These are phyloP conservation scores for Calamus simplicifolius DNA, from an alignment of 176 grass and related monocot species.

Conservation along the genomic window DNA sequence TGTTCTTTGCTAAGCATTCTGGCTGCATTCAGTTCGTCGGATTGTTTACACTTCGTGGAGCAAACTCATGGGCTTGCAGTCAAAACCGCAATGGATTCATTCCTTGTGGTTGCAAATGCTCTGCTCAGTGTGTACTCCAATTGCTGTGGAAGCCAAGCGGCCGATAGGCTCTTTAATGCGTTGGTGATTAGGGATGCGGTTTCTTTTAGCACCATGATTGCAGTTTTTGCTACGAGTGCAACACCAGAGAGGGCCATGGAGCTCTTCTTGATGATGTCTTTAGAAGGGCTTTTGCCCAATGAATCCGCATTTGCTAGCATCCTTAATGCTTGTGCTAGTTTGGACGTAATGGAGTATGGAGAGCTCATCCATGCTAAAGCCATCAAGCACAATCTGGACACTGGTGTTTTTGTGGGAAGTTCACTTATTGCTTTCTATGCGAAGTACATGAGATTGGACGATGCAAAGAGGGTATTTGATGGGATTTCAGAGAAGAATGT, in stretches of 20 bases:
- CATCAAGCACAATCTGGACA: conserved; percentile 50
- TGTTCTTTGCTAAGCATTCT: conserved; percentile 49
- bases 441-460: conserved; percentile 17
- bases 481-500: conserved; percentile 33
- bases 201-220: conserved; percentile 74
- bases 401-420: conserved; percentile 32
- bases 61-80: conserved; percentile 38
- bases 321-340: conserved; percentile 30
- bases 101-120: conserved; percentile 36
- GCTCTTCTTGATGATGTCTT: conserved; percentile 46
- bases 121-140: conserved; percentile 40
- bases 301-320: conserved; percentile 37
- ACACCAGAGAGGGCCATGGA: conserved; percentile 38
- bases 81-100: conserved; percentile 43
- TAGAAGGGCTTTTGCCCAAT: conserved; percentile 25
- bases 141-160: conserved; percentile 2
- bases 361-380: conserved; percentile 48
- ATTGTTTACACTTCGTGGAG: conserved; percentile 13
- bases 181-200: conserved; percentile 31
- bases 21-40: conserved; percentile 31
- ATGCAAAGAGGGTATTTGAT: conserved; percentile 38
- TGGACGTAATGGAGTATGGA: conserved; percentile 29
- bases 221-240: conserved; percentile 34
- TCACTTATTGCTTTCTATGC: conserved; percentile 48
- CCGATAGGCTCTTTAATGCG: conserved; percentile 37